Conservation (phyloP, 2,329 filamentous ascomycete genomes). For the Sarocladium strictum region DNA sequence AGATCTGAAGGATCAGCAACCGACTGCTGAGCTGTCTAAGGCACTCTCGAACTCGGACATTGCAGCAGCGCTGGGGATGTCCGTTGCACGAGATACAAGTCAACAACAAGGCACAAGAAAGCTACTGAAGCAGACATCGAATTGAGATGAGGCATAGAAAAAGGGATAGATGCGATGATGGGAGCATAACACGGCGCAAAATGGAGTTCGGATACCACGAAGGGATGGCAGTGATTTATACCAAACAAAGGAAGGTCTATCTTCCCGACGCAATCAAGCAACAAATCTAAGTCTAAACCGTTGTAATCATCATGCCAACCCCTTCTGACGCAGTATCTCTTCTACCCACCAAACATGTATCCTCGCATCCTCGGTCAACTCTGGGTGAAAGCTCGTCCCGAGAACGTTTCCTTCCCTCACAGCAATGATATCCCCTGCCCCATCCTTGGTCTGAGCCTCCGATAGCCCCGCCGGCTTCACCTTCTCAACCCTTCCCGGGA, state of each 20-base stretch:
- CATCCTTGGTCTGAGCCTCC: slow-evolving; percentile 30
- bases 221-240: neutral
- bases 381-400: slow-evolving; percentile 92
- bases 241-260: too few species aligned
- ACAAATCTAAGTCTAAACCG: neutral
- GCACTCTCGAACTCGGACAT: slow-evolving; percentile 21
- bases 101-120: neutral
- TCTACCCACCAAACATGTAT: slow-evolving; percentile 93
- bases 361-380: slow-evolving; percentile 78
- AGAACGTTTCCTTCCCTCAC: slow-evolving; percentile 88
- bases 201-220: neutral
- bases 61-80: slow-evolving; percentile 17
- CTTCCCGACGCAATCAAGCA: too few species aligned
- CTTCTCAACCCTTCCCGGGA: slow-evolving; percentile 35
- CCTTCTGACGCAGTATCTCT: slow-evolving; percentile 39
- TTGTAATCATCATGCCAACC: neutral
- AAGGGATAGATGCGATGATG: too few species aligned
- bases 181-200: neutral
- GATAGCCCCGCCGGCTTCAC: slow-evolving; percentile 28
- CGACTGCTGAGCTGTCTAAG: slow-evolving; percentile 19
- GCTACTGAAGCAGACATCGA: neutral
- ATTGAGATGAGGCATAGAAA: neutral
- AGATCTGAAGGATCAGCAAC: slow-evolving; percentile 14
- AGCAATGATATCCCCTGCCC: slow-evolving; percentile 70
- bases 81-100: neutral